Base-by-base conservation (phyloP, 2,329 filamentous ascomycete species). In the Sporothrix dimorphospora region DNA sequence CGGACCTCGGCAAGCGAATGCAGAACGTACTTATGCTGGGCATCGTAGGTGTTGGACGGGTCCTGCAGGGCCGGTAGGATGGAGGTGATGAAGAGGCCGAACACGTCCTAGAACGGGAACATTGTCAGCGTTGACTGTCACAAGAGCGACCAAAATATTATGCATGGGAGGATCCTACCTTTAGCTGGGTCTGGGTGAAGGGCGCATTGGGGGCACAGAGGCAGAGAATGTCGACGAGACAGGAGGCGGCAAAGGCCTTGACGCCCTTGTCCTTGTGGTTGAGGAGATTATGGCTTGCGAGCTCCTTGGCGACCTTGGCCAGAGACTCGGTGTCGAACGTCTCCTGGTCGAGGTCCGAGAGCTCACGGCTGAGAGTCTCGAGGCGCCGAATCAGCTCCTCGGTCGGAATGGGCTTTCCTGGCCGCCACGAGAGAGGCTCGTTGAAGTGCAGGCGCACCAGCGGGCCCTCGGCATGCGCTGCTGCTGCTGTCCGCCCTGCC, bases 151-250 rank as follows among this genome's bases (percentile, higher is more conserved):
- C 3, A 42, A 42, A 45, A 5, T 11, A 19, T n/a, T 16, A 8
- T 38, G 34, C n/a, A 21, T 2, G n/a, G 12, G 1, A 27, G 4
- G 14, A 21, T 77, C 84, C 75, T 82, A 95, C 94, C 91, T 97
- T 97, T 75, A 98, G 87, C 83, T 98, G 94, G 73, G 92, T 90
- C 53, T 89, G 90, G 30, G 94, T 97, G 82, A 97, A 98, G 21
- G 96, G 96, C 79, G 96, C 96, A 85, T 98, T 91, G 0, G 96
- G 96, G 38, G 96, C 96, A 82, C 94, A 97, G 72, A 99, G 87
- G 77, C 93, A 91, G 79, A 99, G 88, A 76, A 99, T 92, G 80
- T 99, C 96, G 71, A 98, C 94, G 74, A 98, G 86, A 80, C 94
- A 98, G 78, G 93, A 93, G 57, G 94, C 91, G 42, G 93, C 89